Evolutionary conservation across 768 basidiomycete species (phyloP).

Genomic region (Tricholoma sp.): DNA sequence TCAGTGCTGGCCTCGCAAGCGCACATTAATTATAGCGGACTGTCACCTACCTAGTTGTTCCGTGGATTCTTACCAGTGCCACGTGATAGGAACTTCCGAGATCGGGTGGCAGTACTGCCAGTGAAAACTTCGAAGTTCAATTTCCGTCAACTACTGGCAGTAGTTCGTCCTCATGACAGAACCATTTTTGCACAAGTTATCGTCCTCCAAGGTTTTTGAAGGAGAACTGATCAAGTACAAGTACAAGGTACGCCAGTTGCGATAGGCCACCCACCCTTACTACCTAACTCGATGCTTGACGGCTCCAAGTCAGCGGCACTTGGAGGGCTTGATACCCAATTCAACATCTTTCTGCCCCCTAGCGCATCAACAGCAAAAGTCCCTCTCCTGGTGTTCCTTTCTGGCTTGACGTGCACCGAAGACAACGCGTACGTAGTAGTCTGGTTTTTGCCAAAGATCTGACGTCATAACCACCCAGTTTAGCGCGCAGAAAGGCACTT

Average conservation of each 20-base stretch:
- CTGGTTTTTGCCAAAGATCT: not conserved
- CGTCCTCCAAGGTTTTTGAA: slow-evolving; percentile 73
- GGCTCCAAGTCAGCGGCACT: slow-evolving; percentile 56
- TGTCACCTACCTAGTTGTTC: too few species aligned
- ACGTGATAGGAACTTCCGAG: too few species aligned
- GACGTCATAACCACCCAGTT: not conserved
- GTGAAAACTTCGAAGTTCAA: too few species aligned
- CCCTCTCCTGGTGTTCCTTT: slow-evolving; percentile 77
- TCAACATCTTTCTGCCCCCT: slow-evolving; percentile 87
- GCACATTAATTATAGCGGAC: too few species aligned
- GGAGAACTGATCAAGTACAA: slow-evolving; percentile 85
- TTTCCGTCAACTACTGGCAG: not conserved
- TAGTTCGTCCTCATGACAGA: slow-evolving; percentile 8
- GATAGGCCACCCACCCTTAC: not conserved
- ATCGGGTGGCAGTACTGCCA: too few species aligned
- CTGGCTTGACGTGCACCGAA: slow-evolving; percentile 87
- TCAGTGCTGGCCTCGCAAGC: too few species aligned
- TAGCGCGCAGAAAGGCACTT: slow-evolving; percentile 91
- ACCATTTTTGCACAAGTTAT: slow-evolving; percentile 52
- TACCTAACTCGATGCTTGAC: slow-evolving; percentile 5
- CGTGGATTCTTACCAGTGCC: too few species aligned
- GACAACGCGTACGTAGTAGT: slow-evolving; percentile 71
- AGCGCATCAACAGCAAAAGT: slow-evolving; percentile 41
- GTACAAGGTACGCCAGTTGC: slow-evolving; percentile 49
- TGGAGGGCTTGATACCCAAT: slow-evolving; percentile 64